Base-by-base conservation (phyloP, 768 basidiomycete genomes). In the Termitomyces heimii region DNA sequence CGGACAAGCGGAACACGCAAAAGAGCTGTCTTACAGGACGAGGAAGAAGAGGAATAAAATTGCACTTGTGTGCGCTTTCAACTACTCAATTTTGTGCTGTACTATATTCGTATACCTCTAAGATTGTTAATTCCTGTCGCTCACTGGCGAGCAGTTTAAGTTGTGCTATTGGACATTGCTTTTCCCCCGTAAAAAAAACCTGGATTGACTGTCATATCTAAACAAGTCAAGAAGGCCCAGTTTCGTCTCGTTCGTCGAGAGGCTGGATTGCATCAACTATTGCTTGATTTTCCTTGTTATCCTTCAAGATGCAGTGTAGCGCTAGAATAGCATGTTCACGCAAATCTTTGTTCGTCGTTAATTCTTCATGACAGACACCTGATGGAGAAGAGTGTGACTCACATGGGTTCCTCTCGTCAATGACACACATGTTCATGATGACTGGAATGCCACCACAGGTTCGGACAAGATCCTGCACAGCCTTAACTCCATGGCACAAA, bases 371-470 rank as follows among this genome's bases (percentile, higher is more conserved):
- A 48, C 63, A 56, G 49, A 13, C 59, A 57, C 28, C 14, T 46
- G 54, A 58, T 53, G 53, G 51, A n/a, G 29, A 32, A 12, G 54
- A 57, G 53, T 43, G 65, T 56, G 48, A 83, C 94, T 72, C 69
- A 96, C 94, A 94, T 39, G 94, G 94, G 71, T 95, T 97, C 56
- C 87, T 75, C 64, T 94, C 94, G 68, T 98, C 94, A 28, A 93
- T 76, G 18, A 92, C 90, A 69, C 93, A 95, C 72, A 94, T 77
- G 66, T 88, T 89, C 82, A 97, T 85, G 18, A 96, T 79, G 46
- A 92, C 81, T 52, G 85, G 79, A 58, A 97, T 83, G 46, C 94
- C 94, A 24, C 82, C 88, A 60, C 79, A 83, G 35, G 70, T 70
- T 49, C 94, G 80, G 40, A 86, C 78, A 9, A 84, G 80, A 69